Base-by-base conservation (phyloP, 257 asterid species). In the Plantago ovata region DNA sequence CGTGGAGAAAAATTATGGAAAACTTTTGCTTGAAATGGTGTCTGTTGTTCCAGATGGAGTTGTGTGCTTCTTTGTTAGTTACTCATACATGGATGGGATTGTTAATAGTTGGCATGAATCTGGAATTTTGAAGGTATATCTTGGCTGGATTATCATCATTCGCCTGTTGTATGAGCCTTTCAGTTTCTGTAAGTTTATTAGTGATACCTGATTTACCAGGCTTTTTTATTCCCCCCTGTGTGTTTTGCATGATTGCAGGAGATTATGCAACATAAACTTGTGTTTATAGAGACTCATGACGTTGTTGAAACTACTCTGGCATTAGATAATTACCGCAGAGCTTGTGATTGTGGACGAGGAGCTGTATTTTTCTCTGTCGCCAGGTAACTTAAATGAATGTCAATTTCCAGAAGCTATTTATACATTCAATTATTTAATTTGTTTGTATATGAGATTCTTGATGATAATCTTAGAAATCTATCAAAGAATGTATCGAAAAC, bases 301-400 rank as follows among this genome's bases (percentile, higher is more conserved):
- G 97, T 93, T 44, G 97, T 93, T 68, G 98, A 93, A 75, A 93
- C 98, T 69, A 93, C 98, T 28, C 77, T 93, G 72, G 98, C 98
- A 11, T 70, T 93, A 64, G 98, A 93, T 73, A 93, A 93, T 66
- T 93, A 86, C 74, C 95, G 99, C 53, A 77, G 82, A 73, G 99
- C 99, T 67, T 93, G 99, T 73, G 97, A 93, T 81, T 81, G 95
- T 78, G 99, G 99, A 56, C 82, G 99, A 77, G 99, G 99, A 51
- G 99, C 99, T 13, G 97, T 93, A 54, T 93, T 93, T 66, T 89
- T 93, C 83, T 93, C 99, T 20, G 99, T 93, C 71, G 99, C 99
- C 74, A 85, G 97, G 98, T 92, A 77, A 51, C 33, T 65, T 56
- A 16, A 40, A 45, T 23, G 19, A 22, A 54, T 50, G 41, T 51